Percentiles rank a stretch among this genome's conserved stretches.
Evolutionary conservation across 1,139 yeast genomes (phyloP).

Genomic region (Blastobotrys elegans): DNA sequence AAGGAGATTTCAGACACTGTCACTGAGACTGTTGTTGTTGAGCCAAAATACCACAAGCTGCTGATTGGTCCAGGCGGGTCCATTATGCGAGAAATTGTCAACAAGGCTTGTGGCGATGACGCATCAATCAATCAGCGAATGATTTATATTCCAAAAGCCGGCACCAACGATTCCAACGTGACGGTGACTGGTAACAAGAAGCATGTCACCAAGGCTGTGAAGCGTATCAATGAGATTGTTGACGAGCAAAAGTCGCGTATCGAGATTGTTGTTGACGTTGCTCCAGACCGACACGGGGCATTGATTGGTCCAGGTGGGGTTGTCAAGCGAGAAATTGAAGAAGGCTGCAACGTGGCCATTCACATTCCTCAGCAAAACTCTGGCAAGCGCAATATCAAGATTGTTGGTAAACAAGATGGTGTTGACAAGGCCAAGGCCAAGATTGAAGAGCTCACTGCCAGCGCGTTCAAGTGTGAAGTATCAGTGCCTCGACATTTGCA

Average conservation of each 20-base stretch:
- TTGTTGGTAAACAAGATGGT: constrained; percentile 33
- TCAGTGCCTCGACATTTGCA: constrained; percentile 57
- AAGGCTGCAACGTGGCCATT: constrained; percentile 59
- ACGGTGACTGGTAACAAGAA: constrained; percentile 70
- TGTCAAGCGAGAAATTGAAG: constrained; percentile 67
- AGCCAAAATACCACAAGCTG: constrained; percentile 71
- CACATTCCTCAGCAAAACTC: constrained; percentile 55
- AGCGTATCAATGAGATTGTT: constrained; percentile 60
- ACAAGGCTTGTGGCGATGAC: constrained; percentile 69
- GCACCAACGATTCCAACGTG: constrained; percentile 53
- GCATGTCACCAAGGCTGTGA: constrained; percentile 66
- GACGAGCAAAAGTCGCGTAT: constrained; percentile 60
- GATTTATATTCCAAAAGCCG: constrained; percentile 72
- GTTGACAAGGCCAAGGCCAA: constrained; percentile 34
- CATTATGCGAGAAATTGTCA: constrained; percentile 66
- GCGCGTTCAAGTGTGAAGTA: constrained; percentile 41
- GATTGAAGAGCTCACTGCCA: constrained; percentile 35
- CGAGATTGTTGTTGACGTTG: constrained; percentile 53
- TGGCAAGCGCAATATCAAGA: constrained; percentile 35
- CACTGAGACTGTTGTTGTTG: constrained; percentile 60
- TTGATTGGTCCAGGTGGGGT: constrained; percentile 81
- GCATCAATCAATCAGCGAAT: constrained; percentile 47
- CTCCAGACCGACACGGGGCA: constrained; percentile 70
- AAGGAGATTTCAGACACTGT: constrained; percentile 63
- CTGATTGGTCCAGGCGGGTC: constrained; percentile 82